Percentiles rank a stretch among this genome's conserved stretches.
Conservation (phyloP, 2,329 filamentous ascomycete species). For the Colletotrichum abscissum region DNA sequence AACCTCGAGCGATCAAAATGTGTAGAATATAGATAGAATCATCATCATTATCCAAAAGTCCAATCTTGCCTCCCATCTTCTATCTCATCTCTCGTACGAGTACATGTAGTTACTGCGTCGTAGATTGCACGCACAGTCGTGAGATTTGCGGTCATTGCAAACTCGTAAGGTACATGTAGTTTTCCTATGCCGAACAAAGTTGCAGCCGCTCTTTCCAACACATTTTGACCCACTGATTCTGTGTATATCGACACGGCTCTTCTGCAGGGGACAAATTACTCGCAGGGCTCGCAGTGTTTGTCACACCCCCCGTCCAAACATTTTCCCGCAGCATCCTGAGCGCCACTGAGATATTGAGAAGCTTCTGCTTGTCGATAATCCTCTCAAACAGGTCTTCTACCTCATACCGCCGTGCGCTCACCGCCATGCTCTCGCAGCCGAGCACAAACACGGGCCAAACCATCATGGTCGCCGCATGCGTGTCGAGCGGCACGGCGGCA, state of each 20-base stretch:
- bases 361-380: conserved; percentile 20
- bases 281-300: not conserved
- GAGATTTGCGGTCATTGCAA: not conserved
- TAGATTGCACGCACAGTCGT: not conserved
- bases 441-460: conserved; percentile 29
- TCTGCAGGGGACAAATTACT: not conserved
- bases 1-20: not conserved
- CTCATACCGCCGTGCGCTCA: not conserved
- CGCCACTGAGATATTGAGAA: conserved; percentile 12
- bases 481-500: conserved; percentile 4
- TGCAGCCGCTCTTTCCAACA: conserved; percentile 16
- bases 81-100: not conserved
- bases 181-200: conserved; percentile 15
- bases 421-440: conserved; percentile 17
- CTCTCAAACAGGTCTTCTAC: not conserved
- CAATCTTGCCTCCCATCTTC: not conserved
- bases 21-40: not conserved
- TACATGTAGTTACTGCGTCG: not conserved
- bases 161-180: not conserved
- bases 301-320: conserved; percentile 12
- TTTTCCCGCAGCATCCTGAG: conserved; percentile 3
- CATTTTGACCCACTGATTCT: conserved; percentile 8
- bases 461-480: conserved; percentile 24
- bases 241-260: not conserved
- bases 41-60: not conserved